Percentiles rank a stretch among this genome's conserved stretches.
Conservation (phyloP, 2,329 filamentous ascomycete species). For the Podosphaera leucotricha region DNA sequence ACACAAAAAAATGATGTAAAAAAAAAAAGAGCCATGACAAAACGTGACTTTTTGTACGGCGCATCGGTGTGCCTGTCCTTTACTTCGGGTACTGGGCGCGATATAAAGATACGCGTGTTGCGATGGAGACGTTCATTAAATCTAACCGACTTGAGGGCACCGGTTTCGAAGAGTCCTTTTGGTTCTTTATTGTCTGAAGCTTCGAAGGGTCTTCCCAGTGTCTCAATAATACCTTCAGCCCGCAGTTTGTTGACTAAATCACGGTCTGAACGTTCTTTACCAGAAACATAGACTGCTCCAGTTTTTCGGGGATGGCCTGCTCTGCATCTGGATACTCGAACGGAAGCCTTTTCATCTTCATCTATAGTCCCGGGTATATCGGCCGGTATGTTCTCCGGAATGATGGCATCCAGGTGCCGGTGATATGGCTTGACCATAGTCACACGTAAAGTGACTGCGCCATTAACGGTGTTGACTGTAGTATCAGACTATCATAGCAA, state of each 20-base stretch:
- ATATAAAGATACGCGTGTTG: not conserved
- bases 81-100: not conserved
- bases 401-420: not conserved
- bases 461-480: not conserved
- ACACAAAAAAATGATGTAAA: no score
- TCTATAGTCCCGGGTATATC: not conserved
- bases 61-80: not conserved
- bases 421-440: not conserved
- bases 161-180: not conserved
- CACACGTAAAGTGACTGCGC: not conserved
- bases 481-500: not conserved
- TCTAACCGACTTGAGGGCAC: not conserved
- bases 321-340: not conserved
- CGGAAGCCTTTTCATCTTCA: not conserved
- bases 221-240: not conserved
- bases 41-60: not conserved
- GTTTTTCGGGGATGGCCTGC: conserved; percentile 1
- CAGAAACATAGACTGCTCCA: not conserved
- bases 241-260: not conserved
- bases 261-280: not conserved
- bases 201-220: conserved; percentile 1
- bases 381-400: not conserved
- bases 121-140: not conserved
- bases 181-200: conserved; percentile 1
- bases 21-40: no score